Conservation (phyloP, 305 asterid genomes). For the Lippia alba region DNA sequence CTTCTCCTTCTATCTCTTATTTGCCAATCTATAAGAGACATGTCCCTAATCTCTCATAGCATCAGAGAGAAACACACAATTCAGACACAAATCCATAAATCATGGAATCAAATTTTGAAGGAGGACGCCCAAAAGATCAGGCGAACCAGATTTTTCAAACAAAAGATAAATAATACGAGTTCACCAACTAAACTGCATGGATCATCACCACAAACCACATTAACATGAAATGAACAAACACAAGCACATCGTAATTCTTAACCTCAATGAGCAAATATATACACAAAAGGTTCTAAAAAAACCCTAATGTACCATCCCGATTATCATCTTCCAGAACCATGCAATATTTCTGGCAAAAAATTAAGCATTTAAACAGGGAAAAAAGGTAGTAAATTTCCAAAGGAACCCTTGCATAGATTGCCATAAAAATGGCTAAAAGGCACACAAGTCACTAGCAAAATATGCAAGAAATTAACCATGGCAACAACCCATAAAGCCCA, state of each 20-base stretch:
- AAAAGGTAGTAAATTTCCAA: not conserved
- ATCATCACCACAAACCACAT: slow-evolving; percentile 11
- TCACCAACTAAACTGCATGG: slow-evolving; percentile 7
- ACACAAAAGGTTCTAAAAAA: not conserved
- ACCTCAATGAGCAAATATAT: not conserved
- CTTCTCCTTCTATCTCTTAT: not conserved
- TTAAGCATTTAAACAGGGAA: not conserved
- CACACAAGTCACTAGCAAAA: not conserved
- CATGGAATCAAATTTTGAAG: not conserved
- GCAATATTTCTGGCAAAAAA: not conserved
- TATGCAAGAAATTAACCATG: not conserved
- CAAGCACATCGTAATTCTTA: not conserved
- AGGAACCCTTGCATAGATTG: not conserved
- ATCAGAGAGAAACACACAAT: not conserved
- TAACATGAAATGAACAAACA: not conserved
- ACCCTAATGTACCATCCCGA: not conserved
- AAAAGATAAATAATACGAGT: not conserved
- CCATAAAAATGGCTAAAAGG: no score
- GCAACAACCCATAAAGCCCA: not conserved
- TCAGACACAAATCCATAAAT: not conserved
- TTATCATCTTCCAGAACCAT: not conserved
- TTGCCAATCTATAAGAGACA: not conserved
- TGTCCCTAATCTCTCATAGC: no score
- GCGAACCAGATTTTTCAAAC: not conserved
- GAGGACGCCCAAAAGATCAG: not conserved